Conservation (phyloP, 192 early-diverging fungal genomes). For the Coemansia sp. region DNA sequence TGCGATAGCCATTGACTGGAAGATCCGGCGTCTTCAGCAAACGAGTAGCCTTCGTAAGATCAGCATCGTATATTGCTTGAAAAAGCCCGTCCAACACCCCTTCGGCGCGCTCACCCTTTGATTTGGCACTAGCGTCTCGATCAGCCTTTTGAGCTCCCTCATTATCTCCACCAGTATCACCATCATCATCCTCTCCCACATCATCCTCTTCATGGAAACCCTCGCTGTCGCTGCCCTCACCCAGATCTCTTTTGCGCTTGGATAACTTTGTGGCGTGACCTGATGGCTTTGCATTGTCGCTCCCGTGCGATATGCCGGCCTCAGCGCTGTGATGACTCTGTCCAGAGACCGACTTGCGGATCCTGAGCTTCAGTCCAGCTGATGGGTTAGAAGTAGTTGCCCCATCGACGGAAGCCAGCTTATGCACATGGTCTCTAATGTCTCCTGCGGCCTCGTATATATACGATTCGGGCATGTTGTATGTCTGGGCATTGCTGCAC, state of each 20-base stretch:
- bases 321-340: slow-evolving; percentile 16
- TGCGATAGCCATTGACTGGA: slow-evolving; percentile 40
- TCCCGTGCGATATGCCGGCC: not conserved
- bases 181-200: slow-evolving; percentile 2
- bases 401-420: slow-evolving; percentile 20
- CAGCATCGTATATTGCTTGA: slow-evolving; percentile 51
- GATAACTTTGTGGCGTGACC: not conserved
- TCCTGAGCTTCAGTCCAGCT: slow-evolving; percentile 26
- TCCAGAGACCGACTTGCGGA: slow-evolving; percentile 18
- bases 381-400: slow-evolving; percentile 1
- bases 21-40: slow-evolving; percentile 38
- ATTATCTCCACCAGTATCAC: not conserved
- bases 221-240: slow-evolving; percentile 11
- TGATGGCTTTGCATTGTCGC: not conserved
- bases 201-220: slow-evolving; percentile 9
- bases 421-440: slow-evolving; percentile 29
- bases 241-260: slow-evolving; percentile 45
- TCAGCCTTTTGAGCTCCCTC: not conserved
- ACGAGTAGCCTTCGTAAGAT: slow-evolving; percentile 30
- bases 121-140: slow-evolving; percentile 1
- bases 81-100: slow-evolving; percentile 44
- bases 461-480: slow-evolving; percentile 67
- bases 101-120: slow-evolving; percentile 7
- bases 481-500: slow-evolving; percentile 90
- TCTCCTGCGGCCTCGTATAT: slow-evolving; percentile 49